Evolutionary conservation across 495 filamentous ascomycete genomes (phyloP).

Genomic region (Platismatia glauca): DNA sequence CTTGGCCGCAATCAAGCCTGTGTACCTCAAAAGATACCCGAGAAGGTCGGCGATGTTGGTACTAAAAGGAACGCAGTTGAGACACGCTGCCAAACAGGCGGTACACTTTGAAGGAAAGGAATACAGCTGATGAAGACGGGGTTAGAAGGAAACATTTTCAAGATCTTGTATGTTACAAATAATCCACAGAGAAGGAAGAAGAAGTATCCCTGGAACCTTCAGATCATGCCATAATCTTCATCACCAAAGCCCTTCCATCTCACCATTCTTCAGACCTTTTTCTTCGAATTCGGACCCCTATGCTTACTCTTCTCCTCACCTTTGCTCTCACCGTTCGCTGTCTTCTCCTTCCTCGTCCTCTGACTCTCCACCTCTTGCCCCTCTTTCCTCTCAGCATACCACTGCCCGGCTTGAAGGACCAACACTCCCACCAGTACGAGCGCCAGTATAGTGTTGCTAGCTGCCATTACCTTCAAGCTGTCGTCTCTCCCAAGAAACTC

Average conservation of each 20-base stretch:
- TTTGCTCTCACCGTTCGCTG: conserved; percentile 25
- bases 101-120: neutral
- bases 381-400: conserved; percentile 96
- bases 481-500: conserved; percentile 65
- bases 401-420: conserved; percentile 92
- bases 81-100: neutral
- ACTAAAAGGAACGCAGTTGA: neutral
- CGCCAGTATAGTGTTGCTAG: conserved; percentile 90
- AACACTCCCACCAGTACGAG: conserved; percentile 84
- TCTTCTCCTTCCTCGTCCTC: conserved; percentile 43
- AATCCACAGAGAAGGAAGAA: neutral
- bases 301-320: conserved; percentile 21
- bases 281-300: conserved; percentile 21
- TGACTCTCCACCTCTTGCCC: conserved; percentile 62
- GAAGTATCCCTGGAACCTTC: neutral
- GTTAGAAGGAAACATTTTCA: neutral
- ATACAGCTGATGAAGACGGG: neutral
- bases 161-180: neutral
- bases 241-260: neutral
- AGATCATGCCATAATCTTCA: neutral
- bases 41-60: neutral
- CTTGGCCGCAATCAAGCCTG: neutral
- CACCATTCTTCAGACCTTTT: conserved; percentile 25
- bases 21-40: neutral
- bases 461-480: conserved; percentile 79